Evolutionary conservation across 2,329 filamentous ascomycete species (phyloP), one percentile per base, ranked within the genome.

Genomic region (Xylariaceae sp.): DNA sequence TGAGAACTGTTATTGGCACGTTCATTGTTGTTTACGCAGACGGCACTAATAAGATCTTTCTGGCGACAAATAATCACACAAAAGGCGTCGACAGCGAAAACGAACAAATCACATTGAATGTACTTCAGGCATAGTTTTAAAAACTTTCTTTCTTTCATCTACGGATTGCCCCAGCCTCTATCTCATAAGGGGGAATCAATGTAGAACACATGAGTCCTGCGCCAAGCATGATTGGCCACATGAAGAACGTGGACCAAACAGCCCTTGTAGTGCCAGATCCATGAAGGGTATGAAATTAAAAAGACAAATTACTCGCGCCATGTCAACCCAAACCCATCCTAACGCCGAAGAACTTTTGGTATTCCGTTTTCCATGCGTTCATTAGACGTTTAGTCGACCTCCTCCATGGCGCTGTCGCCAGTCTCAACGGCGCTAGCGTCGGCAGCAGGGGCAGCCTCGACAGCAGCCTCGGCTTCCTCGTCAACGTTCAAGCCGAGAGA

Each of bases 341-440:
- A 70, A 71, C 70, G 71, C 74, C 71, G 67, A 72, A 70, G 66
- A 72, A 72, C 72, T 77, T 78, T 77, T 75, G 52, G 71, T 63
- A 67, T 70, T 71, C 72, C 70, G 66, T 61, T 68, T 70, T 65
- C 65, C 69, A 67, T 54, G 57, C 67, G 64, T 55, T 60, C 68
- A 62, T 59, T 56, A 66, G 50, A 51, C 61, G 66, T 72, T 82
- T 96, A 99, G 85, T 99, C 94, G 76, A 99, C 94, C 87, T 99
- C 94, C 87, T 99, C 94, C 94, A 99, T 99, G 77, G 92, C 88
- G 81, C 89, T 95, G 86, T 96, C 92, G 70, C 88, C 88, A 67
- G 88, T 80, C 76, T 84, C 83, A 66, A 80, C 83, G 62, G 87
- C 79, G 59, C 85, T 80, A 59, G 86, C 77, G 65, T 80, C 82